Evolutionary conservation across 1,284 basidiomycete genomes (phyloP).

Genomic region (Leccinum insigne): DNA sequence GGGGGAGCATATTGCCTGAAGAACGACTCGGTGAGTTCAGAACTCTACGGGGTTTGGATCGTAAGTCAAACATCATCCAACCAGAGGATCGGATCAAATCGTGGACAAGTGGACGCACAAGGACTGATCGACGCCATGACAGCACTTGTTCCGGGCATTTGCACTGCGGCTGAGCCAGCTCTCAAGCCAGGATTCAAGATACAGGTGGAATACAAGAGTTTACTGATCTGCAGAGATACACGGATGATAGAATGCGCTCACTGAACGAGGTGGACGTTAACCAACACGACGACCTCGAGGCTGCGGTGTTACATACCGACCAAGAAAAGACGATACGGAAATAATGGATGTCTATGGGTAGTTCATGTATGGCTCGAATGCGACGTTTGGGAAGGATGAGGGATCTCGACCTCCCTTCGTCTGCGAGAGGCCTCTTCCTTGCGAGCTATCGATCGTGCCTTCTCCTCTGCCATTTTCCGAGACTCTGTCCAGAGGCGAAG

Average conservation of each 20-base stretch:
- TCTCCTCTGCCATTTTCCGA: constrained; percentile 56
- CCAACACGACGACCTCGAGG: constrained; percentile 5
- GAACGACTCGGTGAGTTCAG: constrained; percentile 1
- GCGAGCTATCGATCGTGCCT: constrained; percentile 34
- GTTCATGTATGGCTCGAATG: constrained; percentile 18
- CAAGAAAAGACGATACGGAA: constrained; percentile 3
- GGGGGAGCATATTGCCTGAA: not conserved
- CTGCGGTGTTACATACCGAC: constrained; percentile 19
- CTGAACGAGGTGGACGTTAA: constrained; percentile 20
- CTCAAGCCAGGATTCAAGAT: constrained; percentile 3
- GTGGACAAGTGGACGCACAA: constrained; percentile 19
- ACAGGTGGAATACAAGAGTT: constrained; percentile 19
- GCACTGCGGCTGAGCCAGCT: constrained; percentile 1
- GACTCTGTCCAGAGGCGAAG: constrained; percentile 68
- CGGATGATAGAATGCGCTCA: constrained; percentile 10
- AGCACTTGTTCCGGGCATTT: constrained; percentile 1
- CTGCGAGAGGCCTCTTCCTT: constrained; percentile 29
- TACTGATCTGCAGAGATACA: constrained; percentile 19
- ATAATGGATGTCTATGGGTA: constrained; percentile 6
- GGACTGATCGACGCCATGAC: constrained; percentile 5
- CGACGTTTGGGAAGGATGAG: constrained; percentile 5
- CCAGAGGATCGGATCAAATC: not conserved
- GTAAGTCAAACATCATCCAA: constrained; percentile 3
- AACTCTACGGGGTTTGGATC: constrained; percentile 11
- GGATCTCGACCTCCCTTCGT: constrained; percentile 21